phyloP scores from a whole-genome alignment of 2,329 filamentous ascomycete genomes.

The Arthrobotrys megalospora region DNA sequence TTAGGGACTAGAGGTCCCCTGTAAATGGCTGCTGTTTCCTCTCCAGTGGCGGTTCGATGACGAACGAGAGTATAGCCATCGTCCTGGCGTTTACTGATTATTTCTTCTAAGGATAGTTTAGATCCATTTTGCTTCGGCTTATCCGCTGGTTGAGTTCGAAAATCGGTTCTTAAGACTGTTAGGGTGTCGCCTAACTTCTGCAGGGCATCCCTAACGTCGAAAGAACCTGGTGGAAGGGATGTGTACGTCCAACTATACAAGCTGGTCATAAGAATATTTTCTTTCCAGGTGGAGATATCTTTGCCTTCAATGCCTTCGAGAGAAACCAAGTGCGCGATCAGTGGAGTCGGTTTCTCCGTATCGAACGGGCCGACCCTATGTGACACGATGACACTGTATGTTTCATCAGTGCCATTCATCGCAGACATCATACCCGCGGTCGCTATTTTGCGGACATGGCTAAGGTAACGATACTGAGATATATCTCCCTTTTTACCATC shows the following conservation, averaged over 20 bases:
- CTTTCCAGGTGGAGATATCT: no score
- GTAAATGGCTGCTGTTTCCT: constrained; percentile 67
- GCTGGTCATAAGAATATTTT: constrained; percentile 64
- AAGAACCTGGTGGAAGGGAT: constrained; percentile 64
- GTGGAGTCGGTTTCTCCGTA: no score
- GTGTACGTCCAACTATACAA: constrained; percentile 69
- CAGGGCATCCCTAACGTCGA: constrained; percentile 67
- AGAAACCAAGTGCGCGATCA: no score
- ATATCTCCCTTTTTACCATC: no score
- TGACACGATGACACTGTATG: no score
- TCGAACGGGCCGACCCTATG: no score
- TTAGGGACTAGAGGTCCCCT: constrained; percentile 68
- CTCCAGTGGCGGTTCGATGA: constrained; percentile 68
- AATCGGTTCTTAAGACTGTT: no score
- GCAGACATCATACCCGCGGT: no score
- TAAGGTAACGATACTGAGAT: no score
- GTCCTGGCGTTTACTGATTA: constrained; percentile 62
- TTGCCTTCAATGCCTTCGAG: no score
- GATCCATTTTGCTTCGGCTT: not conserved
- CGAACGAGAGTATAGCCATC: constrained; percentile 68
- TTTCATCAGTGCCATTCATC: no score
- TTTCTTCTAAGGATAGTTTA: not conserved
- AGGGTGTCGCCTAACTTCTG: constrained; percentile 62
- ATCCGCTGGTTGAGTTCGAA: not conserved
- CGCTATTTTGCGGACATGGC: no score